Evolutionary conservation across 1,139 yeast genomes (phyloP).

Genomic region (Trichomonascaceae sp.): DNA sequence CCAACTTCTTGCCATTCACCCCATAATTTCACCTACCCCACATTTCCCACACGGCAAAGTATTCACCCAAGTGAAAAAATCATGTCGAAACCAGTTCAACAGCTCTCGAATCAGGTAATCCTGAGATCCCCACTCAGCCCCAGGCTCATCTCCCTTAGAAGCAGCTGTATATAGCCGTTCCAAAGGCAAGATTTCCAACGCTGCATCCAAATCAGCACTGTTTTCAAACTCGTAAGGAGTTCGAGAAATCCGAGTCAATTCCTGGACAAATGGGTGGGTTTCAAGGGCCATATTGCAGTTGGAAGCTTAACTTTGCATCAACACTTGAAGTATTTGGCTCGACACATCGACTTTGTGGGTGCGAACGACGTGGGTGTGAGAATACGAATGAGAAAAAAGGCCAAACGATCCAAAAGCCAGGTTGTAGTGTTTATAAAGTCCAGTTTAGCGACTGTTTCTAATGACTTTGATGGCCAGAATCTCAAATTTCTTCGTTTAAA

Average conservation of each 20-base stretch:
- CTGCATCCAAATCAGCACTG: slow-evolving; percentile 31
- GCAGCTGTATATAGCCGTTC: slow-evolving; percentile 35
- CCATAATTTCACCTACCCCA: slow-evolving; percentile 28
- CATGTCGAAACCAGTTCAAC: slow-evolving; percentile 67
- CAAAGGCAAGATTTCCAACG: slow-evolving; percentile 37
- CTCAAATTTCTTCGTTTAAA: neutral
- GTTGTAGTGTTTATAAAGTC: neutral
- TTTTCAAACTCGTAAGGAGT: slow-evolving; percentile 35
- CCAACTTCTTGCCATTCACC: neutral
- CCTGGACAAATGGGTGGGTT: neutral
- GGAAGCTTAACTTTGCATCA: neutral
- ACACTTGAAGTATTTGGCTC: neutral
- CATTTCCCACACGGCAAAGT: slow-evolving; percentile 60
- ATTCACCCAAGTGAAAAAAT: slow-evolving; percentile 80
- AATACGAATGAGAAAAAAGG: neutral
- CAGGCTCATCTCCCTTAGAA: slow-evolving; percentile 32
- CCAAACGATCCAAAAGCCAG: neutral
- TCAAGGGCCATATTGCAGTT: neutral
- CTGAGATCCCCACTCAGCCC: slow-evolving; percentile 45
- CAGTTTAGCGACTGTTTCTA: neutral
- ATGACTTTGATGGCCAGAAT: neutral
- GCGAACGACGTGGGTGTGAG: too few relatives aligned
- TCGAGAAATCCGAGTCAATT: neutral
- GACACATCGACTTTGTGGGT: neutral
- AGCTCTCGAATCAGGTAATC: slow-evolving; percentile 67